These are phyloP conservation scores for Cadophora gregata DNA, from an alignment of 2,329 filamentous ascomycete species.

Conservation along the genomic window DNA sequence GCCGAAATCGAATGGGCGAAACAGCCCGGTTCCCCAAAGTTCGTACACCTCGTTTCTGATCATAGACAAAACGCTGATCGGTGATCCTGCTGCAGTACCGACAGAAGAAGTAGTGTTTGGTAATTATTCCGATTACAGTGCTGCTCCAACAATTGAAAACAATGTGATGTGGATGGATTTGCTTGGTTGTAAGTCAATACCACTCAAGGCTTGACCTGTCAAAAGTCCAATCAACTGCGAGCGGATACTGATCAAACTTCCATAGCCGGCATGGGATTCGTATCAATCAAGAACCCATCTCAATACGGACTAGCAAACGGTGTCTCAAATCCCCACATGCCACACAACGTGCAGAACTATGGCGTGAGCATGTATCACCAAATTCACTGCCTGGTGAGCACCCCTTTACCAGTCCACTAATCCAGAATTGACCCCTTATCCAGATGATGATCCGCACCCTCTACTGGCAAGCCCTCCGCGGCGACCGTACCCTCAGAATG, in stretches of 20 bases:
- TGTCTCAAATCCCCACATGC: slow-evolving; percentile 3
- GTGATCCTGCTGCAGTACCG: background rate
- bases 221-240: background rate
- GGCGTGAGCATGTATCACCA: slow-evolving; percentile 25
- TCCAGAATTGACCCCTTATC: too few relatives aligned
- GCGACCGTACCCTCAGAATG: background rate
- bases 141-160: slow-evolving; percentile 4
- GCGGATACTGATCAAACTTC: background rate
- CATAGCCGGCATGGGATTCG: background rate
- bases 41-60: background rate
- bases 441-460: slow-evolving; percentile 14
- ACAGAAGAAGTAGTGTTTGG: background rate
- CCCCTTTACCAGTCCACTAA: background rate
- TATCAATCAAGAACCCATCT: background rate
- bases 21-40: background rate
- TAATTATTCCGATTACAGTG: slow-evolving; percentile 5
- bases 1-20: background rate
- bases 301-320: background rate
- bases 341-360: background rate
- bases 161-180: slow-evolving; percentile 11
- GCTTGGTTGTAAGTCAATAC: slow-evolving; percentile 1
- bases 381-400: slow-evolving; percentile 22
- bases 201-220: background rate
- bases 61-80: background rate
- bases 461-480: slow-evolving; percentile 2